Conservation (phyloP, 176 grass and related monocot genomes). For the Guadua angustifolia region DNA sequence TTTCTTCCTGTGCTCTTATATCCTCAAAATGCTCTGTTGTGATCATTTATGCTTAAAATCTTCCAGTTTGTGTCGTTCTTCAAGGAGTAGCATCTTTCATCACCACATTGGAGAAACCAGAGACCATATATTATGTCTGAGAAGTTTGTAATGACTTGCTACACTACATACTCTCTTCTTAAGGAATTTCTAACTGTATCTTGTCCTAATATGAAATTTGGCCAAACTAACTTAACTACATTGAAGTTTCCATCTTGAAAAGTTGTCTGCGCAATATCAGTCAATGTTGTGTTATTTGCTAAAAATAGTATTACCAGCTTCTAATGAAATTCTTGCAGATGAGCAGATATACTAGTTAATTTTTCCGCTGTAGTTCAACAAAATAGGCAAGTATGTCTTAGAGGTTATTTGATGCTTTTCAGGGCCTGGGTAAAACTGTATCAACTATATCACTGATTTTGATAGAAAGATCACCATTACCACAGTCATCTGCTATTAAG, state of each 20-base stretch:
- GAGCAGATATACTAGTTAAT: no score
- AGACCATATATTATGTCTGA: slow-evolving; percentile 94
- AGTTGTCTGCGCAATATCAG: slow-evolving; percentile 6
- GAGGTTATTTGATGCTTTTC: no score
- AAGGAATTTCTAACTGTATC: slow-evolving; percentile 15
- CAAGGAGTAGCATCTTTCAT: slow-evolving; percentile 89
- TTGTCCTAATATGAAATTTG: slow-evolving; percentile 18
- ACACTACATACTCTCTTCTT: slow-evolving; percentile 10
- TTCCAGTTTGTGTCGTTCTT: slow-evolving; percentile 94
- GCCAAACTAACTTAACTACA: background rate
- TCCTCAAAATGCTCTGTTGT: slow-evolving; percentile 7
- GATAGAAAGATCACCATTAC: no score
- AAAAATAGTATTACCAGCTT: no score
- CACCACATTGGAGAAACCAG: slow-evolving; percentile 93
- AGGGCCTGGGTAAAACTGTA: no score
- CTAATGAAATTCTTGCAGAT: no score
- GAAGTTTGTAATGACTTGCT: slow-evolving; percentile 55
- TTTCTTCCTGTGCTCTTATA: slow-evolving; percentile 11
- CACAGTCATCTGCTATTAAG: no score
- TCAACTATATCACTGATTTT: no score
- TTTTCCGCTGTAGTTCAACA: no score
- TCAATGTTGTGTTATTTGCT: no score
- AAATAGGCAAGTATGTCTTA: no score
- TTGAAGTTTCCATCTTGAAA: slow-evolving; percentile 25
- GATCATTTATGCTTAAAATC: slow-evolving; percentile 6